phyloP scores from a whole-genome alignment of 495 filamentous ascomycete genomes.

The Sporormia fimetaria region DNA sequence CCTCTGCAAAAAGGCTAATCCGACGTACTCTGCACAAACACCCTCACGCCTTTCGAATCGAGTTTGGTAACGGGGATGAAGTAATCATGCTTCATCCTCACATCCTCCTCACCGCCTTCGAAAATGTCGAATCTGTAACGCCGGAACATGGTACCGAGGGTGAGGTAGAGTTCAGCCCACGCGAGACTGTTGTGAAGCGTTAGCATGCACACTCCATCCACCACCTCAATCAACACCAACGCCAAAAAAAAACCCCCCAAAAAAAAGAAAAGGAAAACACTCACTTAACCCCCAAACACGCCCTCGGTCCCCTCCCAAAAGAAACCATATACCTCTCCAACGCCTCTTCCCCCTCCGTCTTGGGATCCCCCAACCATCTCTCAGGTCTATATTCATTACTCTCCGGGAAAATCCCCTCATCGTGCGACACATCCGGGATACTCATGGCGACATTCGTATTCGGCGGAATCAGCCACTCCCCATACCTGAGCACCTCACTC shows the following conservation, averaged over 20 bases:
- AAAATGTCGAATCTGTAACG: slow-evolving; percentile 21
- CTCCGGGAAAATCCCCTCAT: slow-evolving; percentile 19
- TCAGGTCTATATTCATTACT: slow-evolving; percentile 15
- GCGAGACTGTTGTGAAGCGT: slow-evolving; percentile 12
- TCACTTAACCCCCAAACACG: slow-evolving; percentile 21
- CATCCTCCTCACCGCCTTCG: slow-evolving; percentile 13
- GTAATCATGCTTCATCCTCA: slow-evolving; percentile 20
- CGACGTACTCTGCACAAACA: slow-evolving; percentile 6
- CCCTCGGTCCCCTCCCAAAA: slow-evolving; percentile 22
- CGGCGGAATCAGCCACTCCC: slow-evolving; percentile 13
- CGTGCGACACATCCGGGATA: slow-evolving; percentile 10
- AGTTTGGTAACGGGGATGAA: slow-evolving; percentile 18
- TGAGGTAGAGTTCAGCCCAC: slow-evolving; percentile 23
- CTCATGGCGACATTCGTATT: slow-evolving; percentile 15
- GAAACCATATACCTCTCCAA: slow-evolving; percentile 20
- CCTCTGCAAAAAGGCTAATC: no score
- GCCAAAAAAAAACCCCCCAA: not conserved
- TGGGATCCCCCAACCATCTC: slow-evolving; percentile 20
- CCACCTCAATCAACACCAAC: not conserved
- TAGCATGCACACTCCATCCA: not conserved
- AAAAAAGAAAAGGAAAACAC: not conserved
- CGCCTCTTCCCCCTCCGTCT: slow-evolving; percentile 8
- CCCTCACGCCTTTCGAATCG: slow-evolving; percentile 18
- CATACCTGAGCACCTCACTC: slow-evolving; percentile 1
- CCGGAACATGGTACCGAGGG: slow-evolving; percentile 23